These are phyloP conservation scores for Glonium stellatum DNA, from an alignment of 495 filamentous ascomycete genomes.

Conservation along the genomic window DNA sequence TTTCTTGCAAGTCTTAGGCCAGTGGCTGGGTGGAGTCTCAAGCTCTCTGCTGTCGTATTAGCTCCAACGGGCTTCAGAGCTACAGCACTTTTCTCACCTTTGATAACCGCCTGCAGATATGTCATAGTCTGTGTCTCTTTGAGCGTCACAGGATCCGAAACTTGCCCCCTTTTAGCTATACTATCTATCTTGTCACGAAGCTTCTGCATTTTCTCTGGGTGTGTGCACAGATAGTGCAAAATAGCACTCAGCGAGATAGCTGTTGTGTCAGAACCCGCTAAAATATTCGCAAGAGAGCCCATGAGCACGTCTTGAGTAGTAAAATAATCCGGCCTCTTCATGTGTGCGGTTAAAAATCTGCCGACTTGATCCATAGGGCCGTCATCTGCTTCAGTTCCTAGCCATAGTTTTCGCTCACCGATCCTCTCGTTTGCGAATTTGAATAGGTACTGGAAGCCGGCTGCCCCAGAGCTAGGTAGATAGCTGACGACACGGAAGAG, in stretches of 20 bases:
- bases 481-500: constrained; percentile 23
- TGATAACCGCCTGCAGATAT: not conserved
- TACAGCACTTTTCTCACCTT: too few species aligned
- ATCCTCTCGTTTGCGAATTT: constrained; percentile 38
- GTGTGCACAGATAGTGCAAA: constrained; percentile 45
- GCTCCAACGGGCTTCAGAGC: too few species aligned
- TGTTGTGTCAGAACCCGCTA: constrained; percentile 52
- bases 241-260: constrained; percentile 46
- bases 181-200: constrained; percentile 53
- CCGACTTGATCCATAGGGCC: not conserved
- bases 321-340: constrained; percentile 1
- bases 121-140: constrained; percentile 6
- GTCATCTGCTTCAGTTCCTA: not conserved
- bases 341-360: not conserved
- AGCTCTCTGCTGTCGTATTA: not conserved
- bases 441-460: constrained; percentile 50
- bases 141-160: not conserved
- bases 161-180: constrained; percentile 1
- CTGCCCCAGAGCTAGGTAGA: constrained; percentile 44
- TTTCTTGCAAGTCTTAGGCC: constrained; percentile 40
- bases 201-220: constrained; percentile 36
- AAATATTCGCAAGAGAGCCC: constrained; percentile 31
- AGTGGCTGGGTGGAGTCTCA: constrained; percentile 39
- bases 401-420: not conserved
- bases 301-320: constrained; percentile 3